These are phyloP conservation scores for Aureobasidium subglaciale DNA, from an alignment of 2,329 filamentous ascomycete species.

Conservation along the genomic window DNA sequence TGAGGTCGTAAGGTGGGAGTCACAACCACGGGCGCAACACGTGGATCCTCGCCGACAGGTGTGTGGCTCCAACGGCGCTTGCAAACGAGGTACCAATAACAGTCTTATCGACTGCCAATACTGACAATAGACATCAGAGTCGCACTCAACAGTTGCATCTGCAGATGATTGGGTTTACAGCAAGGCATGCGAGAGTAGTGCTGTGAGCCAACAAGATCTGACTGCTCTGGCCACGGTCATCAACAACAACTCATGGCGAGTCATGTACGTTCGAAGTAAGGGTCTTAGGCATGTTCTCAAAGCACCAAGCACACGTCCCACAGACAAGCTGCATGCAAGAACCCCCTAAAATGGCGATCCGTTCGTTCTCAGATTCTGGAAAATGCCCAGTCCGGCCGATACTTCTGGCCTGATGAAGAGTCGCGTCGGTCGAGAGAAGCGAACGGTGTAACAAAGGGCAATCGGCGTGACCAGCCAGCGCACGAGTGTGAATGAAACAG, in stretches of 20 bases:
- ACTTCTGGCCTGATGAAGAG: background rate
- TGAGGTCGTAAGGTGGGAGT: constrained; percentile 1
- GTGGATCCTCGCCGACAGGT: background rate
- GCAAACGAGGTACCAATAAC: background rate
- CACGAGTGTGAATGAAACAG: background rate
- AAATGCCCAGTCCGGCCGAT: background rate
- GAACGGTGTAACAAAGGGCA: constrained; percentile 3
- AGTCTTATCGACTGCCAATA: constrained; percentile 11
- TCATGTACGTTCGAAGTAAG: background rate
- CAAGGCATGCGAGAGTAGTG: background rate
- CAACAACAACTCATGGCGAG: background rate
- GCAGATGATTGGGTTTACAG: background rate
- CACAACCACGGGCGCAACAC: constrained; percentile 7
- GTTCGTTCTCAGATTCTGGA: constrained; percentile 8
- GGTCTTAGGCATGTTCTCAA: background rate
- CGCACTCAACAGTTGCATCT: background rate
- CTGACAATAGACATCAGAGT: background rate
- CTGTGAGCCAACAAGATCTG: background rate
- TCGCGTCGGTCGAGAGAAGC: background rate
- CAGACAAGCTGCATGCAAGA: constrained; percentile 9
- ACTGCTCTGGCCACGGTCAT: background rate
- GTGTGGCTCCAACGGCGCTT: constrained; percentile 6
- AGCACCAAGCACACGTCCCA: background rate
- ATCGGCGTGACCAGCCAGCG: constrained; percentile 8
- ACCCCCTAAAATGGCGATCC: constrained; percentile 6